Conservation (phyloP, 305 asterid genomes). For the Ajuga reptans region DNA sequence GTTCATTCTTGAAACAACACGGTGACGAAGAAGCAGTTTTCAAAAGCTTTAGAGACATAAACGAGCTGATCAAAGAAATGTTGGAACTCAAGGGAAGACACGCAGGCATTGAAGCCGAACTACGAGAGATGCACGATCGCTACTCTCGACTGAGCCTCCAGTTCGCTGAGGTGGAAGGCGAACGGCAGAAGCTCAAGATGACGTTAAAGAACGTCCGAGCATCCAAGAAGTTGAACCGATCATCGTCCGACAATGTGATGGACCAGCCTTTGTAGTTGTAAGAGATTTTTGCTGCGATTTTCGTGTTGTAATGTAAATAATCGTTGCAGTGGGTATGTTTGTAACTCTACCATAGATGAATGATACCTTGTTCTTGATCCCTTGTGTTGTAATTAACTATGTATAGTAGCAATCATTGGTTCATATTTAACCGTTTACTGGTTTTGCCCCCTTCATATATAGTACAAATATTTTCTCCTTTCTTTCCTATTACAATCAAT, state of each 20-base stretch:
- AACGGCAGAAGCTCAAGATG: slow-evolving; percentile 85
- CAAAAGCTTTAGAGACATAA: slow-evolving; percentile 85
- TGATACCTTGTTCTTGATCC: background rate
- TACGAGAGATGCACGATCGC: slow-evolving; percentile 81
- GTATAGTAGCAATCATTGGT: slow-evolving; percentile 33
- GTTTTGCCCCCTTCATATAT: no score
- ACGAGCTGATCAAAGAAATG: slow-evolving; percentile 77
- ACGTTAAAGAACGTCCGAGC: slow-evolving; percentile 63
- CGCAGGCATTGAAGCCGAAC: slow-evolving; percentile 59
- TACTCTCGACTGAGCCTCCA: slow-evolving; percentile 91
- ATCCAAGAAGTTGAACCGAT: slow-evolving; percentile 42
- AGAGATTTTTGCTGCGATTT: background rate
- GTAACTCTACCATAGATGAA: slow-evolving; percentile 19
- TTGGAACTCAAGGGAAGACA: slow-evolving; percentile 70
- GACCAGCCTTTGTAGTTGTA: slow-evolving; percentile 34
- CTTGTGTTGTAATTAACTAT: slow-evolving; percentile 29
- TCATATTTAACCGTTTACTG: slow-evolving; percentile 7
- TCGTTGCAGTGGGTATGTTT: slow-evolving; percentile 22
- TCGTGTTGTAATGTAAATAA: slow-evolving; percentile 24
- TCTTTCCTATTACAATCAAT: no score
- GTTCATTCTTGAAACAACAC: slow-evolving; percentile 83
- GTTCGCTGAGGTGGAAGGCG: slow-evolving; percentile 98
- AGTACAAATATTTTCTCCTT: no score
- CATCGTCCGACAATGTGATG: slow-evolving; percentile 37
- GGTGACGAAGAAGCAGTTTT: slow-evolving; percentile 79